Percentiles rank a stretch among this genome's conserved stretches.
Conservation (phyloP, 2,329 filamentous ascomycete genomes). For the Lithohypha guttulata region DNA sequence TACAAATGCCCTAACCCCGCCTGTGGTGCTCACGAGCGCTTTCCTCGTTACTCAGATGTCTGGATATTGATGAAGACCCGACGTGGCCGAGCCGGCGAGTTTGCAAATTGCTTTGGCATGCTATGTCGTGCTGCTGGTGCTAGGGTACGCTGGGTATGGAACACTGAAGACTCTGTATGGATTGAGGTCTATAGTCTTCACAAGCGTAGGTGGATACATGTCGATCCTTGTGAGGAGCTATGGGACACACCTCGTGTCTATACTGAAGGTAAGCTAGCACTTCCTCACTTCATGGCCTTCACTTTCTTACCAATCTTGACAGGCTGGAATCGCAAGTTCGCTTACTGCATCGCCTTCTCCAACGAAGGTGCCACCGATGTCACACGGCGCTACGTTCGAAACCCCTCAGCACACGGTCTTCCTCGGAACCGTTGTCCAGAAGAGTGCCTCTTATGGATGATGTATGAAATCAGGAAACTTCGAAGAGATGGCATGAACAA, state of each 20-base stretch:
- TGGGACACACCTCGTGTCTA: conserved; percentile 94
- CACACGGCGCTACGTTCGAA: conserved; percentile 53
- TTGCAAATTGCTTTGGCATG: conserved; percentile 99
- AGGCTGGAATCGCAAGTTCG: conserved; percentile 92
- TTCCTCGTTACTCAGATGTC: conserved; percentile 88
- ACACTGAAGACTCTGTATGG: conserved; percentile 94
- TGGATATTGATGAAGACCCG: conserved; percentile 83
- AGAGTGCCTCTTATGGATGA: conserved; percentile 80
- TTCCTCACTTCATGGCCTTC: conserved; percentile 7
- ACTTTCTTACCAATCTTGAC: conserved; percentile 4
- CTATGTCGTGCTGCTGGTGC: conserved; percentile 85
- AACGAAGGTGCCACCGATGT: conserved; percentile 68
- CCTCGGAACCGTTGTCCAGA: conserved; percentile 73
- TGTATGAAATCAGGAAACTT: conserved; percentile 79
- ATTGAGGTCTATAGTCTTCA: conserved; percentile 95
- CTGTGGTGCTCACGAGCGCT: conserved; percentile 74
- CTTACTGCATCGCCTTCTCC: conserved; percentile 93
- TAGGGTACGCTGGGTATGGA: conserved; percentile 95
- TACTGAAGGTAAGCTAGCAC: conserved; percentile 54
- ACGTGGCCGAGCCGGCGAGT: conserved; percentile 81
- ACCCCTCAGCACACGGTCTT: conserved; percentile 47
- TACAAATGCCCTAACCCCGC: conserved; percentile 71
- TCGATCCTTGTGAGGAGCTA: conserved; percentile 85
- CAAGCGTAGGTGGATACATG: conserved; percentile 89
- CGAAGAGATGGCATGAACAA: conserved; percentile 77